Conservation (phyloP, 176 grass and related monocot genomes). For the Aechmea fasciata region DNA sequence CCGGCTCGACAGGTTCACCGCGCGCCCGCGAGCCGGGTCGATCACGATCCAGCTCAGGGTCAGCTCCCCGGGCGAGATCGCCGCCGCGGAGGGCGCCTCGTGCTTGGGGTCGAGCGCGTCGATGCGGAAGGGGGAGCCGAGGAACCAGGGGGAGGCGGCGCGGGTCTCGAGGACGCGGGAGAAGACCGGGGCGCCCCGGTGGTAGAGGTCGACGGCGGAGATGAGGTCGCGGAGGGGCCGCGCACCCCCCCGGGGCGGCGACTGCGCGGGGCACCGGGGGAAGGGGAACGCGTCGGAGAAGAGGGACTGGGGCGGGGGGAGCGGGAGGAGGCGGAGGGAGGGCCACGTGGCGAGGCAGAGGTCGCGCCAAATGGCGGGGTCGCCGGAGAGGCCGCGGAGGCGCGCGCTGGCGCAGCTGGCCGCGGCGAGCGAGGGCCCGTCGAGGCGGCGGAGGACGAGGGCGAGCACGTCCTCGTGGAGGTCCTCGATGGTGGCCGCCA, state of each 20-base stretch:
- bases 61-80: slow-evolving; percentile 24
- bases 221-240: slow-evolving; percentile 23
- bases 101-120: slow-evolving; percentile 38
- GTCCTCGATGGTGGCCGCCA: slow-evolving; percentile 37
- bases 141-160: slow-evolving; percentile 51
- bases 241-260: neutral
- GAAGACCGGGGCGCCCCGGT: slow-evolving; percentile 35
- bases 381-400: slow-evolving; percentile 41
- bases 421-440: slow-evolving; percentile 62
- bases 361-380: slow-evolving; percentile 41
- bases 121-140: slow-evolving; percentile 60
- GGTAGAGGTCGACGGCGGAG: slow-evolving; percentile 66
- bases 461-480: slow-evolving; percentile 55
- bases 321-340: slow-evolving; percentile 27
- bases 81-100: neutral
- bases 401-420: slow-evolving; percentile 38
- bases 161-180: slow-evolving; percentile 60
- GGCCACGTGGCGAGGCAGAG: slow-evolving; percentile 70
- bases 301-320: slow-evolving; percentile 27
- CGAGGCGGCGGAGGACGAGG: slow-evolving; percentile 44
- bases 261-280: neutral
- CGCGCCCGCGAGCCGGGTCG: slow-evolving; percentile 29
- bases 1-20: slow-evolving; percentile 44
- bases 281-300: slow-evolving; percentile 75
- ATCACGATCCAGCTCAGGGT: slow-evolving; percentile 74